Evolutionary conservation across 2,329 filamentous ascomycete species (phyloP).

Genomic region (Paraconiothyrium brasiliense): DNA sequence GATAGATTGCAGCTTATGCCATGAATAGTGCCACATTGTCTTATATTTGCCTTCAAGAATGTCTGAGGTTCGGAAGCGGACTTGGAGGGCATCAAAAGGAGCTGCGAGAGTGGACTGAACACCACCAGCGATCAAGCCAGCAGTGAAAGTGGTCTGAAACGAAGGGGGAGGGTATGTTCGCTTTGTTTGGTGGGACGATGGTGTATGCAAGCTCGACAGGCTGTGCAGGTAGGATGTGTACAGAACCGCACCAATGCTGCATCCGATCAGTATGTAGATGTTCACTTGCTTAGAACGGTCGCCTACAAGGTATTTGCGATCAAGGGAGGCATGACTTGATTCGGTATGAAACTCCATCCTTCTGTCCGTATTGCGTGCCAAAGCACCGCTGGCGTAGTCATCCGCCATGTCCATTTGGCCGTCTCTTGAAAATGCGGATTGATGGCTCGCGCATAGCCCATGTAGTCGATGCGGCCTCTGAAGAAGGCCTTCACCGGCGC

Average conservation of each 20-base stretch:
- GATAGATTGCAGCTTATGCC: conserved; percentile 74
- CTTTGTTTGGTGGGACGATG: conserved; percentile 67
- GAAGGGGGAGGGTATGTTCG: conserved; percentile 76
- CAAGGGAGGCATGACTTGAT: conserved; percentile 79
- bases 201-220: conserved; percentile 71
- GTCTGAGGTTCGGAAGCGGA: conserved; percentile 72
- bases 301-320: conserved; percentile 73
- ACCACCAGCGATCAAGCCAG: conserved; percentile 73
- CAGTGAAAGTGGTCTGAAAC: conserved; percentile 70
- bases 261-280: conserved; percentile 19
- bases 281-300: neutral
- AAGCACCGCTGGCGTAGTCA: conserved; percentile 75
- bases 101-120: conserved; percentile 77
- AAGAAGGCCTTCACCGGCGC: conserved; percentile 94
- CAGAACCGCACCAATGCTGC: conserved; percentile 73
- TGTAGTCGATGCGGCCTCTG: conserved; percentile 86
- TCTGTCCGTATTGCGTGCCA: conserved; percentile 73
- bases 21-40: conserved; percentile 77
- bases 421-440: conserved; percentile 63
- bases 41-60: conserved; percentile 68
- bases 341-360: conserved; percentile 77
- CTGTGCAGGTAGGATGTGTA: conserved; percentile 80
- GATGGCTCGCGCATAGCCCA: conserved; percentile 70
- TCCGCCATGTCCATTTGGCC: conserved; percentile 67
- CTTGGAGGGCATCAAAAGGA: conserved; percentile 78